Evolutionary conservation across 2,329 filamentous ascomycete genomes (phyloP), one percentile per base, ranked within the genome.

Genomic region (Aspergillus fumigatus): DNA sequence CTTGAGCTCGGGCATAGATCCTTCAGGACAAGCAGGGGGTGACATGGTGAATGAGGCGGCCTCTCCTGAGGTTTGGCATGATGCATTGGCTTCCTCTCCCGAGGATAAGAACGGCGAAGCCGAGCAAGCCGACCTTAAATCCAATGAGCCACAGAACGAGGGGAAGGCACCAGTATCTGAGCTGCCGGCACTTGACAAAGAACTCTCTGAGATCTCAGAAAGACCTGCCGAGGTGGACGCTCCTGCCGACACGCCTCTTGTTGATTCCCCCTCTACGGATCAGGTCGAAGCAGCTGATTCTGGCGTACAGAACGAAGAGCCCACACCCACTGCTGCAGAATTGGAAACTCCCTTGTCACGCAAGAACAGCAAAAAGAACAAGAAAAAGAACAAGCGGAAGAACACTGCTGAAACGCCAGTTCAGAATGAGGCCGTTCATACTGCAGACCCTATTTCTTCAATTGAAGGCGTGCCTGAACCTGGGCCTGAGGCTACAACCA

Each of bases 301-400:
- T 27, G 32, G 14, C 3, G 14, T 50, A 25, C 40, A 8, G 11
- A 41, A 53, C 4, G 48, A 57, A 43, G 58, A 55, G 19, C 17
- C 45, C 17, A 47, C 52, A 4, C 14, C n/a, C 10, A 50, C 21
- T 27, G 19, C 52, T 3, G 10, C 29, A 1, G 59, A 60, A 40
- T 10, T 48, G 21, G 62, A 64, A 35, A 21, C 48, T 48, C n/a
- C 54, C 10, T 50, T 60, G 5, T 56, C 56, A 5, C 59, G 61
- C 40, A 63, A 60, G 32, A 52, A 19, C 23, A 62, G 61, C 55
- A 67, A 62, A 40, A 63, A 63, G 53, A 64, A 60, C 40, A 59
- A 60, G 53, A 64, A 64, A 55, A 65, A 66, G 48, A 66, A 62
- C 48, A 62, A 59, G 54, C 56, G 59, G 11, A 63, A 66, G 51